Conservation (phyloP, 2,329 filamentous ascomycete species). For the Aspergillus ustus region DNA sequence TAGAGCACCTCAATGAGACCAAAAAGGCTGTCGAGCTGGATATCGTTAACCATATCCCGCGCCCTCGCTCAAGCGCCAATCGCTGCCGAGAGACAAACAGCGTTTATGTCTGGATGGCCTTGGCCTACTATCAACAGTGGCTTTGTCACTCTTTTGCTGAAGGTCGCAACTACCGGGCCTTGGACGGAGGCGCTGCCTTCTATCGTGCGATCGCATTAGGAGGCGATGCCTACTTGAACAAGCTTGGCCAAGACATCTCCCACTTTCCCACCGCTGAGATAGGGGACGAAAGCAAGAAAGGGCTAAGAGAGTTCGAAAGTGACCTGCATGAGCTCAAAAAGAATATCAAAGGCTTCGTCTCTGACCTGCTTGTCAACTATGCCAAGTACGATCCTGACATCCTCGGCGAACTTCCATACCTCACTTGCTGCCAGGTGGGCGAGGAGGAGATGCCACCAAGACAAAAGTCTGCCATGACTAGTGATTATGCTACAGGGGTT, state of each 20-base stretch:
- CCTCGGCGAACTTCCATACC: constrained; percentile 41
- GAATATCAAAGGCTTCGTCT: constrained; percentile 40
- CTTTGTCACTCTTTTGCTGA: constrained; percentile 46
- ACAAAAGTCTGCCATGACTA: not conserved
- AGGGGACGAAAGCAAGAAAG: constrained; percentile 29
- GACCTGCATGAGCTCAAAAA: constrained; percentile 42
- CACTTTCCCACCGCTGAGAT: constrained; percentile 34
- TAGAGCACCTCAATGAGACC: constrained; percentile 25
- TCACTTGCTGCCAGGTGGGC: constrained; percentile 51
- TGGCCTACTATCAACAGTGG: constrained; percentile 46
- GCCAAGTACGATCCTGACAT: constrained; percentile 43
- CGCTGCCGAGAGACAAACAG: not conserved
- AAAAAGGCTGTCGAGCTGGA: constrained; percentile 35
- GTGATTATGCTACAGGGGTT: not conserved
- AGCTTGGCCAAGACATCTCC: constrained; percentile 31
- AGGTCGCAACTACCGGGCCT: constrained; percentile 41
- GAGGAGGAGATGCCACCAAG: constrained; percentile 18
- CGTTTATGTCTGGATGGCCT: constrained; percentile 17
- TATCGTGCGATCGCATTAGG: constrained; percentile 48
- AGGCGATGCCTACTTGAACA: constrained; percentile 49
- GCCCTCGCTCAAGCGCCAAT: not conserved
- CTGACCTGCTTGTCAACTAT: constrained; percentile 42
- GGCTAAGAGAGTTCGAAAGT: constrained; percentile 30
- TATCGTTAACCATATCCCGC: constrained; percentile 35
- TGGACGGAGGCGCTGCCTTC: constrained; percentile 54